These are phyloP conservation scores for Lophiotrema nucula DNA, from an alignment of 495 filamentous ascomycete genomes.

Conservation along the genomic window DNA sequence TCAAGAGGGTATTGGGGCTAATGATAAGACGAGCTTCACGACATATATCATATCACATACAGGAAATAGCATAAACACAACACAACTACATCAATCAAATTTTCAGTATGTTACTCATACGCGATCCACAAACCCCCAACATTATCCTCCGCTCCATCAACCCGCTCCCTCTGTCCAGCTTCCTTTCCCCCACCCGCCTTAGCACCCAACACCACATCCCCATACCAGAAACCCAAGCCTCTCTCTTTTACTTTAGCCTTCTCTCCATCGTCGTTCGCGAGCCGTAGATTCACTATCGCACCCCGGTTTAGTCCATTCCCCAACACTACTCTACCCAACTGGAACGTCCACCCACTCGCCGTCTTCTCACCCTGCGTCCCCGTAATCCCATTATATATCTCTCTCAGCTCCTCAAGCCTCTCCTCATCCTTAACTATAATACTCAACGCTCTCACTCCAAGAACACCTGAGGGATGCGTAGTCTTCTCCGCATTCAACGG, in stretches of 20 bases:
- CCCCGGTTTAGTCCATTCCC: not conserved
- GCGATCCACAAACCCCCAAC: constrained; percentile 22
- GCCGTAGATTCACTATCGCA: not conserved
- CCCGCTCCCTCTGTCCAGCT: constrained; percentile 53
- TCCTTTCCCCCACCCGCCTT: constrained; percentile 46
- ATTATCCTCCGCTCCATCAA: constrained; percentile 42
- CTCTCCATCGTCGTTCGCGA: not conserved
- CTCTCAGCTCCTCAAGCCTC: constrained; percentile 20
- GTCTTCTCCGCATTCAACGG: constrained; percentile 40
- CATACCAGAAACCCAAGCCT: constrained; percentile 42
- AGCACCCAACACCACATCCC: constrained; percentile 55
- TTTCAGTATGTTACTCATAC: too few relatives aligned
- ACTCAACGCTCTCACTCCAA: constrained; percentile 47
- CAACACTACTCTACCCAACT: constrained; percentile 3
- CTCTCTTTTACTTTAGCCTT: not conserved
- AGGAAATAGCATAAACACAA: too few relatives aligned
- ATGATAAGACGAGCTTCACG: too few relatives aligned
- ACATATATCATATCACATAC: too few relatives aligned
- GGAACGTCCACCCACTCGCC: not conserved
- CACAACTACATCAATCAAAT: too few relatives aligned
- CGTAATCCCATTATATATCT: constrained; percentile 15
- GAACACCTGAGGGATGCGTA: constrained; percentile 47
- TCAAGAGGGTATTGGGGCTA: too few relatives aligned
- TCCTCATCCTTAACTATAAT: constrained; percentile 38
- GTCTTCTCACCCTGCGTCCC: constrained; percentile 9